These are phyloP conservation scores for Phoma sp. DNA, from an alignment of 2,329 filamentous ascomycete genomes.

Conservation along the genomic window DNA sequence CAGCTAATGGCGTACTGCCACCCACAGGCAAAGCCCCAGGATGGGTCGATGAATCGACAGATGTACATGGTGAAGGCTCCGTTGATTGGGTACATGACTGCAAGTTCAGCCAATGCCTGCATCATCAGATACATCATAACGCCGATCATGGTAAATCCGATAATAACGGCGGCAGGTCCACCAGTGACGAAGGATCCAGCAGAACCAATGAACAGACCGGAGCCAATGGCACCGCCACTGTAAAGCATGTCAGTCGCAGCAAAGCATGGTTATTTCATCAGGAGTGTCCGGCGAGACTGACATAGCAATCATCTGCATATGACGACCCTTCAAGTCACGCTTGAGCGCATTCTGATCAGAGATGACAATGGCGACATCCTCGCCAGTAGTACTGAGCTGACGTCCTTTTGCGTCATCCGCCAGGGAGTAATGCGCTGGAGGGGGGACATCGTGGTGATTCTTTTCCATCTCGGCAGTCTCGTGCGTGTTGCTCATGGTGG, in stretches of 20 bases:
- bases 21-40: conserved; percentile 46
- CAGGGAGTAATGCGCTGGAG: conserved; percentile 1
- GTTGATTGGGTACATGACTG: conserved; percentile 52
- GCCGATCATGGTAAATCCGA: conserved; percentile 13
- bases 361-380: conserved; percentile 3
- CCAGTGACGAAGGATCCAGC: conserved; percentile 39
- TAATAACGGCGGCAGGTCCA: conserved; percentile 23
- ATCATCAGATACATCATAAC: conserved; percentile 37
- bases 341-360: conserved; percentile 7
- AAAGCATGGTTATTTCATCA: not conserved
- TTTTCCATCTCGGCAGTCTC: conserved; percentile 10
- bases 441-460: not conserved
- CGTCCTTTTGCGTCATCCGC: conserved; percentile 4
- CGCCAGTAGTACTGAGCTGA: conserved; percentile 2
- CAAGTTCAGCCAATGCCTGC: conserved; percentile 52
- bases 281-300: conserved; percentile 4
- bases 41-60: conserved; percentile 53
- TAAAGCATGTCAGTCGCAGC: not conserved
- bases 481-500: conserved; percentile 4
- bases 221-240: conserved; percentile 62
- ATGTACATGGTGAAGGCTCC: conserved; percentile 53
- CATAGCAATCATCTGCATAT: conserved; percentile 67
- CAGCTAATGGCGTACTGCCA: conserved; percentile 47
- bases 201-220: conserved; percentile 65
- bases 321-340: conserved; percentile 55